A percentile compares a stretch with the other conserved stretches of the same genome.
Conservation (phyloP, 2,329 filamentous ascomycete species). For the Plectosphaerella cucumerina region DNA sequence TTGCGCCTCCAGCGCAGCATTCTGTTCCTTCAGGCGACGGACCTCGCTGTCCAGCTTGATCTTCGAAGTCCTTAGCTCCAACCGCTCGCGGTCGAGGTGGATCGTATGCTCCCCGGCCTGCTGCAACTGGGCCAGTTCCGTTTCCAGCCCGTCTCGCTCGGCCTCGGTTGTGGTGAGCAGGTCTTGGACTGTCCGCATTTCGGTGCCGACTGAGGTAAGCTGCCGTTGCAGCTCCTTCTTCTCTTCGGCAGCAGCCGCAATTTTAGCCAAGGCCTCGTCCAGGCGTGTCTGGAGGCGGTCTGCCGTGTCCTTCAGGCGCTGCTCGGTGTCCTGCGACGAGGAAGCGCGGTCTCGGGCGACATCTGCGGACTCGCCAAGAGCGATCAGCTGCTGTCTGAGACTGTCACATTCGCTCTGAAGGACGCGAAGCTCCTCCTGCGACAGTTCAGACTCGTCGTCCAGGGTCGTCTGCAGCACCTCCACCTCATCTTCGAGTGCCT, state of each 20-base stretch:
- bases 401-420: constrained; percentile 40
- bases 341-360: constrained; percentile 7
- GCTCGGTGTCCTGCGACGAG: constrained; percentile 8
- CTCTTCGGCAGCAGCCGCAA: constrained; percentile 54
- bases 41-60: constrained; percentile 65
- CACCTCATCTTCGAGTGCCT: constrained; percentile 71
- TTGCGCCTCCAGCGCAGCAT: constrained; percentile 50
- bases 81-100: constrained; percentile 62
- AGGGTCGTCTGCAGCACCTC: constrained; percentile 64
- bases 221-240: constrained; percentile 62
- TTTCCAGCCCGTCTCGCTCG: constrained; percentile 64
- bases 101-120: constrained; percentile 55
- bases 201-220: constrained; percentile 52
- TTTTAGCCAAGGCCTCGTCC: constrained; percentile 52
- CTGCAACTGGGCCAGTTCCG: constrained; percentile 50
- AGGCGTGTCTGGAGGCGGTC: constrained; percentile 53
- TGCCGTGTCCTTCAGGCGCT: constrained; percentile 31
- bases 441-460: constrained; percentile 61
- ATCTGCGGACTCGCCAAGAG: constrained; percentile 18
- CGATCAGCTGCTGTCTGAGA: constrained; percentile 38
- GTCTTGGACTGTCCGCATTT: constrained; percentile 55
- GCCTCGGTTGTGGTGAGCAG: constrained; percentile 55
- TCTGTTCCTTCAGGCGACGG: constrained; percentile 61
- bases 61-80: constrained; percentile 64
- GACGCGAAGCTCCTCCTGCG: constrained; percentile 40